Percentiles rank a stretch among this genome's conserved stretches.
Conservation (phyloP, 2,329 filamentous ascomycete species). For the Ophiostoma perfectum region DNA sequence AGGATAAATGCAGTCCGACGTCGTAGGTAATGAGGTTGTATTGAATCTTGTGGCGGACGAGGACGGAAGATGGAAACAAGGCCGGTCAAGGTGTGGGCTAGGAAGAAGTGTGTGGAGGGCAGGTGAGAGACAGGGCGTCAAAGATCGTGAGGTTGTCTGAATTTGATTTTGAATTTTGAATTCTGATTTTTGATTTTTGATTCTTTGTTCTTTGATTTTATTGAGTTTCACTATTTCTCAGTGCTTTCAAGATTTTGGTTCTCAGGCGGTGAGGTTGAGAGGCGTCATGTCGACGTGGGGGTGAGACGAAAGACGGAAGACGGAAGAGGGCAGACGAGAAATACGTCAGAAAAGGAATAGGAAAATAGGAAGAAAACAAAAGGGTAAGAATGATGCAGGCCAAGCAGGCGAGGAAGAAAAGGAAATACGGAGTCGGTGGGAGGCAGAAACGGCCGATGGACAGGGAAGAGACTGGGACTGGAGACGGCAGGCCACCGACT, state of each 20-base stretch:
- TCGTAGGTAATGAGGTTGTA: slow-evolving; percentile 2
- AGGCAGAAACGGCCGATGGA: neutral
- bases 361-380: too few relatives aligned
- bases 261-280: slow-evolving; percentile 2
- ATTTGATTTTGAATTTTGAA: neutral
- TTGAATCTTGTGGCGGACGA: neutral
- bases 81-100: neutral
- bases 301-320: neutral
- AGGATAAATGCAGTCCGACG: neutral
- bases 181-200: neutral
- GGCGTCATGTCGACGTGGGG: neutral
- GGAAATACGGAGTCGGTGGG: neutral
- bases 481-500: neutral
- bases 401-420: neutral
- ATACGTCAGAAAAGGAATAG: neutral
- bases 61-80: neutral
- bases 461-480: neutral
- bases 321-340: neutral
- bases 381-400: neutral
- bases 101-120: too few relatives aligned
- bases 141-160: too few relatives aligned
- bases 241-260: too few relatives aligned
- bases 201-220: neutral
- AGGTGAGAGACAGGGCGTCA: neutral
- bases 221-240: too few relatives aligned